Evolutionary conservation across 2,329 filamentous ascomycete genomes (phyloP).

Genomic region (Colletotrichum tropicale): DNA sequence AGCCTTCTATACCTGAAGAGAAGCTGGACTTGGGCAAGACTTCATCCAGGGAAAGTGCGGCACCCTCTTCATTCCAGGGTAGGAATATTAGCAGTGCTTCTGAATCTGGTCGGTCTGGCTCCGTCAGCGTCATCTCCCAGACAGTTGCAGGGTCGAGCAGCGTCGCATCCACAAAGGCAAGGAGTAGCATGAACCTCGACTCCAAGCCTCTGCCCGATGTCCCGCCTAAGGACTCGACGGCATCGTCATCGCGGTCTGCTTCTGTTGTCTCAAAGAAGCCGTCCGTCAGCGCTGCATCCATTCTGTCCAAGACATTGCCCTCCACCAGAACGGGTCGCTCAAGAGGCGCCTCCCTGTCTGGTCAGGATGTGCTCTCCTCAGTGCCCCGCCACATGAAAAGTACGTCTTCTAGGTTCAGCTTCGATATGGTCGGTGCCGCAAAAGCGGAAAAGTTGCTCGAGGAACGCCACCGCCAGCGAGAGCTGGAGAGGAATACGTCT

Average conservation of each 20-base stretch:
- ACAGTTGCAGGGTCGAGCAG: constrained; percentile 29
- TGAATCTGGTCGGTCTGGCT: constrained; percentile 27
- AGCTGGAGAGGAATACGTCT: constrained; percentile 61
- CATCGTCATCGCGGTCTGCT: constrained; percentile 29
- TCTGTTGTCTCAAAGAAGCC: constrained; percentile 37
- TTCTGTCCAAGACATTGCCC: constrained; percentile 28
- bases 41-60: constrained; percentile 22
- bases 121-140: constrained; percentile 28
- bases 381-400: constrained; percentile 73
- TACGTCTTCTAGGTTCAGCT: constrained; percentile 80
- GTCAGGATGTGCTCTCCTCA: constrained; percentile 49
- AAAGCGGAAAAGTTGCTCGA: constrained; percentile 73
- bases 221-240: constrained; percentile 41
- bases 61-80: background rate
- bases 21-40: constrained; percentile 21
- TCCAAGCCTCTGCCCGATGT: constrained; percentile 29
- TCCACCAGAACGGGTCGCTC: constrained; percentile 49
- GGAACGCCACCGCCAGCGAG: constrained; percentile 72
- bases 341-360: constrained; percentile 56
- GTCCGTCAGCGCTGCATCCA: constrained; percentile 28
- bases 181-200: constrained; percentile 14
- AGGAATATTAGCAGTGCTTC: constrained; percentile 33
- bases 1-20: constrained; percentile 1
- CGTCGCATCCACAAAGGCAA: constrained; percentile 26
- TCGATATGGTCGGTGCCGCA: constrained; percentile 77